These are phyloP conservation scores for Parachaetomium inaequale DNA, from an alignment of 495 filamentous ascomycete genomes.

Conservation along the genomic window DNA sequence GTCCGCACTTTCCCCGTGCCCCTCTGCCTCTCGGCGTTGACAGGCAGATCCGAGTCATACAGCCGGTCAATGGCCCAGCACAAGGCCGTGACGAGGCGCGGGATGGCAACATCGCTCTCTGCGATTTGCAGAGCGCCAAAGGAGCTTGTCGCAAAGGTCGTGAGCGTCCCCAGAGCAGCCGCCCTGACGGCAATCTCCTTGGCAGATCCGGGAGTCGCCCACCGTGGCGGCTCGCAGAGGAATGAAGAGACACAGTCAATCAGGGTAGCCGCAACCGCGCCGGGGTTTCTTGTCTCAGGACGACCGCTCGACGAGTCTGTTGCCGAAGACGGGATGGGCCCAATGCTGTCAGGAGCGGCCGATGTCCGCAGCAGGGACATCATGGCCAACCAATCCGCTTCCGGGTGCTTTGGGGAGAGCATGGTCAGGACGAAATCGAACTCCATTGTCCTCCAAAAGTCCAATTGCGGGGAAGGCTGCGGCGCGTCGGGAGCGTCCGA, in stretches of 20 bases:
- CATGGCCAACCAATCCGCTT: conserved; percentile 41
- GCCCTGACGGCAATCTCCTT: conserved; percentile 32
- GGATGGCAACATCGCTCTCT: conserved; percentile 38
- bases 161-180: conserved; percentile 36
- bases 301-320: conserved; percentile 12
- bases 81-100: conserved; percentile 38
- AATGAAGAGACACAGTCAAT: conserved; percentile 42
- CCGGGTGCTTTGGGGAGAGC: conserved; percentile 44
- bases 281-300: conserved; percentile 22
- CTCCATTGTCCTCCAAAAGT: conserved; percentile 47
- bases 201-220: conserved; percentile 33
- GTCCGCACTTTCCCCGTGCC: neutral
- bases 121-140: conserved; percentile 42
- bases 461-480: conserved; percentile 24
- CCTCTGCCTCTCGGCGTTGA: neutral
- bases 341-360: conserved; percentile 41
- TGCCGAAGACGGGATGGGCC: conserved; percentile 37
- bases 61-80: conserved; percentile 43
- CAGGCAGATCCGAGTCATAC: conserved; percentile 40
- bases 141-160: conserved; percentile 35
- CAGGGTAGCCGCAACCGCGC: conserved; percentile 33
- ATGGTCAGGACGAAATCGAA: conserved; percentile 45
- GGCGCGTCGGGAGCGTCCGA: conserved; percentile 11
- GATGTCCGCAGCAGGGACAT: conserved; percentile 42
- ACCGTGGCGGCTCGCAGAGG: conserved; percentile 38